Percentiles rank a stretch among this genome's conserved stretches.
phyloP scores from a whole-genome alignment of 1,139 yeast genomes.

The Hemisphaericaspora xylofermentans region DNA sequence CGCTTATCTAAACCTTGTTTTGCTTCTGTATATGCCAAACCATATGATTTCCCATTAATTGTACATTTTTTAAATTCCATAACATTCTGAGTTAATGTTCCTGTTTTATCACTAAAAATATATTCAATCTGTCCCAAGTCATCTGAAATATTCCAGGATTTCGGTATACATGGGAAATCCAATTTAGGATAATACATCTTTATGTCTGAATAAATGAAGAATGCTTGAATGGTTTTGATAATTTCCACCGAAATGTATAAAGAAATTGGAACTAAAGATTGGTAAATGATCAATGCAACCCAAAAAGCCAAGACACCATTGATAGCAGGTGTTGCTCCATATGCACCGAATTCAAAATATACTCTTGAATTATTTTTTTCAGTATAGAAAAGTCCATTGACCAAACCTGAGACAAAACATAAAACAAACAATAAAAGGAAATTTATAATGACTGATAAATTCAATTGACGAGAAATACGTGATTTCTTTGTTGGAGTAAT shows the following conservation, averaged over 20 bases:
- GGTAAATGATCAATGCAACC: constrained; percentile 86
- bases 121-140: constrained; percentile 97
- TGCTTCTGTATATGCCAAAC: constrained; percentile 95
- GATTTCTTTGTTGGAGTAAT: constrained; percentile 87
- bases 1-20: constrained; percentile 89
- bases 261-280: constrained; percentile 91
- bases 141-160: constrained; percentile 95
- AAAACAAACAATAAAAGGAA: constrained; percentile 71
- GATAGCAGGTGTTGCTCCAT: constrained; percentile 57
- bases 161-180: constrained; percentile 95
- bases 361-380: constrained; percentile 54
- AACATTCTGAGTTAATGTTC: constrained; percentile 92
- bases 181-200: constrained; percentile 81
- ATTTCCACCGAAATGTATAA: constrained; percentile 92
- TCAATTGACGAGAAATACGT: constrained; percentile 79
- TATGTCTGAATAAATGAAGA: constrained; percentile 84
- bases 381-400: constrained; percentile 76
- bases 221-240: constrained; percentile 91
- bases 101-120: constrained; percentile 94
- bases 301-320: constrained; percentile 86
- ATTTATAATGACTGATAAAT: constrained; percentile 76
- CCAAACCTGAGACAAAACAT: constrained; percentile 79
- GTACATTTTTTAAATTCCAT: constrained; percentile 97
- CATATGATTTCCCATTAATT: constrained; percentile 83
- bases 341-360: constrained; percentile 62